Percentiles rank a stretch among this genome's conserved stretches.
Conservation (phyloP, 2,329 filamentous ascomycete genomes). For the Diplocarpon mali region DNA sequence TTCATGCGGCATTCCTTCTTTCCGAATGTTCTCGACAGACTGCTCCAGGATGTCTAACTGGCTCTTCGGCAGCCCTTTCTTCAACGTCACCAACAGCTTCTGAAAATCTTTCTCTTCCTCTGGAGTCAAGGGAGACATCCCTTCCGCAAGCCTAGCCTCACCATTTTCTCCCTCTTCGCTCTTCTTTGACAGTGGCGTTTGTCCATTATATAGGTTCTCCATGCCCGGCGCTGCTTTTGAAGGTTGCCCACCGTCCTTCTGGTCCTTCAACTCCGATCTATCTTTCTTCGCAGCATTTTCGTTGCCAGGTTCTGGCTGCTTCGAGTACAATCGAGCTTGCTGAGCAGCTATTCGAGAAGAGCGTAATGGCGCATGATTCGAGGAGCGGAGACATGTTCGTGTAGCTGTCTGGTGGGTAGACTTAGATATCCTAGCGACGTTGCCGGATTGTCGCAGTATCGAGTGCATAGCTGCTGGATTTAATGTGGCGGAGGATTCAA, state of each 20-base stretch:
- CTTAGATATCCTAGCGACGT: constrained; percentile 51
- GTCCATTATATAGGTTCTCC: constrained; percentile 34
- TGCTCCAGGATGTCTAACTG: constrained; percentile 49
- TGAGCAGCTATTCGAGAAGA: constrained; percentile 27
- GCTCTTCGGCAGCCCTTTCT: constrained; percentile 47
- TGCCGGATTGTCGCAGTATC: constrained; percentile 54
- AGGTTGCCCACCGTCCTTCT: constrained; percentile 26
- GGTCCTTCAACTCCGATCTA: constrained; percentile 22
- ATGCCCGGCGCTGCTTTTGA: constrained; percentile 30
- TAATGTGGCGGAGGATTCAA: constrained; percentile 15
- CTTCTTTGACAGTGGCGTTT: constrained; percentile 28
- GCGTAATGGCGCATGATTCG: constrained; percentile 30
- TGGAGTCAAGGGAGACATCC: constrained; percentile 33
- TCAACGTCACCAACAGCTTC: constrained; percentile 43
- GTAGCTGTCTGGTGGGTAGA: constrained; percentile 41
- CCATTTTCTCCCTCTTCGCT: constrained; percentile 22
- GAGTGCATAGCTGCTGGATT: constrained; percentile 45
- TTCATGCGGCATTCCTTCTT: constrained; percentile 56
- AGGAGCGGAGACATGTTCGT: constrained; percentile 34
- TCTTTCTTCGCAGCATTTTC: constrained; percentile 14
- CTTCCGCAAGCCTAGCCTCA: constrained; percentile 18
- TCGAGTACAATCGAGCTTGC: constrained; percentile 18
- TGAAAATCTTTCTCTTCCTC: constrained; percentile 49
- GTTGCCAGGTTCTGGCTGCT: constrained; percentile 2
- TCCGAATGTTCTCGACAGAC: constrained; percentile 51